Percentiles rank a stretch among this genome's conserved stretches.
Conservation (phyloP, 257 asterid genomes). For the Solanum peruvianum region DNA sequence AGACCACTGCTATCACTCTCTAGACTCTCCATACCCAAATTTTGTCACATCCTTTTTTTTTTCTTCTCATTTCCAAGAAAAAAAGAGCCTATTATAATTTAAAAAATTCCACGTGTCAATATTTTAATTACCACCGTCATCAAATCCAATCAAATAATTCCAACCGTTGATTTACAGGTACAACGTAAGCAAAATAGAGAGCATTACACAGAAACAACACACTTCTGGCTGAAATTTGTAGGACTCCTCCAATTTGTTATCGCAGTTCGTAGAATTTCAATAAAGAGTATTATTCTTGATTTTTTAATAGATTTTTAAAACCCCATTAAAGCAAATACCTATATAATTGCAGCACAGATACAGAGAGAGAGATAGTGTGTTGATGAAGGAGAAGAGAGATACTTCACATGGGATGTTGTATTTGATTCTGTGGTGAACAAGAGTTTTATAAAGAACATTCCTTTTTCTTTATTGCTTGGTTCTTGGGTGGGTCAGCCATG, state of each 20-base stretch:
- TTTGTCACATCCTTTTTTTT: neutral
- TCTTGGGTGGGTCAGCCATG: constrained; percentile 19
- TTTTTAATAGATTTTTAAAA: neutral
- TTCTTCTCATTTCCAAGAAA: neutral
- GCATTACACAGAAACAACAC: neutral
- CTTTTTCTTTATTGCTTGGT: neutral
- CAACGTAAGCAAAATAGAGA: neutral
- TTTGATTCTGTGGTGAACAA: constrained; percentile 6
- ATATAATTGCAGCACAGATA: neutral
- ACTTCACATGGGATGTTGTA: constrained; percentile 4
- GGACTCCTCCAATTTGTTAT: constrained; percentile 1
- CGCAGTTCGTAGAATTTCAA: constrained; percentile 1
- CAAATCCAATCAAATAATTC: neutral
- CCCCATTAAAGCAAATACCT: neutral
- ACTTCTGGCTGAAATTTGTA: constrained; percentile 18
- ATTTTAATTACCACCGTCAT: neutral
- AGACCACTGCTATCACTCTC: neutral
- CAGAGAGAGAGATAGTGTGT: neutral
- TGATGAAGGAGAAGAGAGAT: neutral
- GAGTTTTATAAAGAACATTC: neutral
- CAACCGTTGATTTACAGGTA: constrained; percentile 1
- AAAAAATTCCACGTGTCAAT: neutral
- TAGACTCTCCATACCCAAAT: neutral
- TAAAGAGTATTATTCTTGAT: neutral
- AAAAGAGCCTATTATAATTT: neutral